Base-by-base conservation (phyloP, 2,329 filamentous ascomycete genomes). In the Sclerotinia trifoliorum region DNA sequence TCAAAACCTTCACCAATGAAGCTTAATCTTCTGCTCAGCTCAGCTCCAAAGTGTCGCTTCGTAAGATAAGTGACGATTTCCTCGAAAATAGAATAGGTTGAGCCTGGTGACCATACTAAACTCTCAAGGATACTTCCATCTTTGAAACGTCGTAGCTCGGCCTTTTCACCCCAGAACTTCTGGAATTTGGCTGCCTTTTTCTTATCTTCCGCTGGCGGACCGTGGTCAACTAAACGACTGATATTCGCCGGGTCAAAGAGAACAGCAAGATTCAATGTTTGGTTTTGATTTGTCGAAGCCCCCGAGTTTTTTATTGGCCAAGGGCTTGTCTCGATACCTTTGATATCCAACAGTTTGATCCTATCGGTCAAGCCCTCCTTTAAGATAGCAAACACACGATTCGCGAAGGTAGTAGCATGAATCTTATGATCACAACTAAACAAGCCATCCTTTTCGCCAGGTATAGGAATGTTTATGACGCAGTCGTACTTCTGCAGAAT, bases 121-220 rank as follows among this genome's bases (percentile, higher is more conserved):
- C 92, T 97, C 79, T 99, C 96, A 11, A 93, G 84, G 72, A 99
- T 97, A 74, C 90, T 94, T 29, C 95, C 95, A 75, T 98, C 93
- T 75, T 94, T 96, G 83, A 99, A 99, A 26, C 95, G 91, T 72
- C 95, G 88, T 57, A 99, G 83, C 78, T 99, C 95, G 1, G 95
- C 87, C 78, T 95, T 96, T 13, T 94, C 90, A 8, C 94, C 95
- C 95, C 96, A 99, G 77, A 99, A 98, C 46, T 89, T 87, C 48
- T 92, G 91, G 78, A 97, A 99, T 44, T 84, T 85, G 13, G 88
- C 88, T 32, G 93, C 90, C 71, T 93, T 92, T 71, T 90, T 88
- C 78, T 94, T 93, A 70, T 95, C 86, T 76, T 98, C 94, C 2
- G 93, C 92, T 0, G 90, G 81, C 6, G 95, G 95, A 0, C 95